Conservation (phyloP, 78 protist genomes). For the Chrysochromulina tobinii region DNA sequence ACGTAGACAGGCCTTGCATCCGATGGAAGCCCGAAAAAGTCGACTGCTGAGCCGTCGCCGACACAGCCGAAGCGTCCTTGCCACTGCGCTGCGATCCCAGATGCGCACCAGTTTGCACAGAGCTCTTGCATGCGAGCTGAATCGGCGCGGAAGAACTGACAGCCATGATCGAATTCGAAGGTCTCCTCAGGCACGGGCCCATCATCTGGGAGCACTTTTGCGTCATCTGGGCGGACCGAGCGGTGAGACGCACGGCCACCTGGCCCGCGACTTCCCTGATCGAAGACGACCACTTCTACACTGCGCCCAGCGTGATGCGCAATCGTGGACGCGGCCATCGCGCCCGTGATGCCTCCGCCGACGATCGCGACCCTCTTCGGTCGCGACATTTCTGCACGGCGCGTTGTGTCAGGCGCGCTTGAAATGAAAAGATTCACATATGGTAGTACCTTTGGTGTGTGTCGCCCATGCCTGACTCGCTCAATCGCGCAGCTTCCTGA, state of each 20-base stretch:
- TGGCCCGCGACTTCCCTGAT: background rate
- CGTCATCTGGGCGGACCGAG: background rate
- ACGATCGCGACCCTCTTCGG: background rate
- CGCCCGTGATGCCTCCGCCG: background rate
- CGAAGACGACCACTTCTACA: background rate
- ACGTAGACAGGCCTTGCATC: background rate
- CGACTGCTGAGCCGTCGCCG: background rate
- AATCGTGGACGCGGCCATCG: background rate
- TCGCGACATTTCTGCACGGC: no score
- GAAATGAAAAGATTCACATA: no score
- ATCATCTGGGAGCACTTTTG: background rate
- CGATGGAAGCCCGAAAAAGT: background rate
- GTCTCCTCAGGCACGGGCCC: background rate
- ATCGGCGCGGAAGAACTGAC: conserved; percentile 5
- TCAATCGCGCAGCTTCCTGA: no score
- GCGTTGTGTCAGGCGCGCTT: no score
- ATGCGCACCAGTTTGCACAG: background rate
- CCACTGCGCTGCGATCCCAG: background rate
- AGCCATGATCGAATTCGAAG: background rate
- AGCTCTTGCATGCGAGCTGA: background rate
- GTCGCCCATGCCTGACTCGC: no score
- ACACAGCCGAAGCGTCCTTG: background rate
- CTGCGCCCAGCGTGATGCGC: background rate
- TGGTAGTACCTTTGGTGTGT: no score
- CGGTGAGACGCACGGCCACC: conserved; percentile 8